phyloP scores from a whole-genome alignment of 2,329 filamentous ascomycete species.

The Aspergillus spinulosporus region DNA sequence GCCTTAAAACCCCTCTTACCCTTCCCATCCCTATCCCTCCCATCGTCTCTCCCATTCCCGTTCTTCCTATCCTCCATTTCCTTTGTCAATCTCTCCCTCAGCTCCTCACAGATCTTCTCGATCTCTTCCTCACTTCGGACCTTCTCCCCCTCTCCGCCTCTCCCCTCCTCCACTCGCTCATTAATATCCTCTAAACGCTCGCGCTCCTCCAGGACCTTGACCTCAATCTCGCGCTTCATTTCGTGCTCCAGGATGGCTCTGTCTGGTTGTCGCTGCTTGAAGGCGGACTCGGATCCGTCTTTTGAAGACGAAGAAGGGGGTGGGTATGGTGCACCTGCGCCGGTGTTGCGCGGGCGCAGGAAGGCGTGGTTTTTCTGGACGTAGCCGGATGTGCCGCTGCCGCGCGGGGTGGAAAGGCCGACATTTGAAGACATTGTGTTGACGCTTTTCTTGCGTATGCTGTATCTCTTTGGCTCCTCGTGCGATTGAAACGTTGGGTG shows the following conservation, averaged over 20 bases:
- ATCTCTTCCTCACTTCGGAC: constrained; percentile 79
- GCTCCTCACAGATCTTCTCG: constrained; percentile 68
- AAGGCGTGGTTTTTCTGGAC: constrained; percentile 94
- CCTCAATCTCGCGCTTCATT: constrained; percentile 83
- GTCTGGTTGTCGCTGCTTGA: constrained; percentile 83
- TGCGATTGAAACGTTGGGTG: too few relatives aligned
- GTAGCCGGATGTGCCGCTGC: constrained; percentile 94
- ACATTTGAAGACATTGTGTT: constrained; percentile 88
- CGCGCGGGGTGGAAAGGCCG: constrained; percentile 88
- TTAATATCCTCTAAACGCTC: constrained; percentile 87
- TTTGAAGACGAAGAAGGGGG: constrained; percentile 17
- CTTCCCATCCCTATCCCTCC: constrained; percentile 28
- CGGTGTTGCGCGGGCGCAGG: constrained; percentile 74
- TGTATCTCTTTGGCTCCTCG: too few relatives aligned
- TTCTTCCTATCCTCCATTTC: constrained; percentile 53
- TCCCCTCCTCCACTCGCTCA: constrained; percentile 68
- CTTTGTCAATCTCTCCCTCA: constrained; percentile 64
- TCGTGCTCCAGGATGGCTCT: constrained; percentile 93
- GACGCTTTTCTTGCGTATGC: constrained; percentile 41
- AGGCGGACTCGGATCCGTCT: constrained; percentile 30
- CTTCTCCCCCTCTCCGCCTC: constrained; percentile 19
- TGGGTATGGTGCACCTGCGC: constrained; percentile 70
- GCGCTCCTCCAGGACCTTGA: constrained; percentile 86
- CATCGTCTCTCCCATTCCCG: constrained; percentile 10
- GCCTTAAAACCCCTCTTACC: constrained; percentile 65